These are phyloP conservation scores for Trichophyton equinum DNA, from an alignment of 2,329 filamentous ascomycete species.

Conservation along the genomic window DNA sequence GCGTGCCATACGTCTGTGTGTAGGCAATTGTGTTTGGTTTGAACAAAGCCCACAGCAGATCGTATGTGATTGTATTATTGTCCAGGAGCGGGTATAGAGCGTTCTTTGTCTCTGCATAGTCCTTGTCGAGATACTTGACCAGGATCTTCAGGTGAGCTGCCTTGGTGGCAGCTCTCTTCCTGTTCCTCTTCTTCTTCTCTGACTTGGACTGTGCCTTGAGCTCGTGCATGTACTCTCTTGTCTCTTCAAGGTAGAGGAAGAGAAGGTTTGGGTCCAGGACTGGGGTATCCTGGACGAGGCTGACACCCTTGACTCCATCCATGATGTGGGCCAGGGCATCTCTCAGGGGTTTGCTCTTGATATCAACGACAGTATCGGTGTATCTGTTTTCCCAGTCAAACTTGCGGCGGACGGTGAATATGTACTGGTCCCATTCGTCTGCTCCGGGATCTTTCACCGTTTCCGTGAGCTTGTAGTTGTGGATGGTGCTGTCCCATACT, in stretches of 20 bases:
- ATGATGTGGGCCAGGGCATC: constrained; percentile 59
- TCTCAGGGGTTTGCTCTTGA: constrained; percentile 69
- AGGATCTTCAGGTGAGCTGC: constrained; percentile 52
- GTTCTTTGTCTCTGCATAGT: constrained; percentile 67
- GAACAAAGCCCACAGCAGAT: constrained; percentile 77
- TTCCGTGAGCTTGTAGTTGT: constrained; percentile 57
- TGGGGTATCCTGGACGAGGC: constrained; percentile 66
- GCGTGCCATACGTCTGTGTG: constrained; percentile 61
- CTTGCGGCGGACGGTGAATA: constrained; percentile 69
- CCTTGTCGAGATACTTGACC: constrained; percentile 63
- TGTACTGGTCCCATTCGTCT: constrained; percentile 61
- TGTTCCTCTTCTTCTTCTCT: constrained; percentile 33
- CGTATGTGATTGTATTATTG: constrained; percentile 75
- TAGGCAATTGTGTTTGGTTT: constrained; percentile 75
- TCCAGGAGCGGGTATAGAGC: constrained; percentile 69
- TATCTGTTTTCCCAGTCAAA: constrained; percentile 82
- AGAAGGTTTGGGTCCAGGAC: constrained; percentile 59
- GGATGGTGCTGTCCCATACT: constrained; percentile 44
- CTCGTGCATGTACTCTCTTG: constrained; percentile 51
- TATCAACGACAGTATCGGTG: constrained; percentile 60
- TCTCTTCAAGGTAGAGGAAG: constrained; percentile 65
- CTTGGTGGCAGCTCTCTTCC: constrained; percentile 28
- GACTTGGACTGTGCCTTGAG: constrained; percentile 55
- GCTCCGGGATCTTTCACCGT: constrained; percentile 50
- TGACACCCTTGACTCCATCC: constrained; percentile 65